phyloP scores from a whole-genome alignment of 78 protist genomes.

The Chrysochromulina tobinii region DNA sequence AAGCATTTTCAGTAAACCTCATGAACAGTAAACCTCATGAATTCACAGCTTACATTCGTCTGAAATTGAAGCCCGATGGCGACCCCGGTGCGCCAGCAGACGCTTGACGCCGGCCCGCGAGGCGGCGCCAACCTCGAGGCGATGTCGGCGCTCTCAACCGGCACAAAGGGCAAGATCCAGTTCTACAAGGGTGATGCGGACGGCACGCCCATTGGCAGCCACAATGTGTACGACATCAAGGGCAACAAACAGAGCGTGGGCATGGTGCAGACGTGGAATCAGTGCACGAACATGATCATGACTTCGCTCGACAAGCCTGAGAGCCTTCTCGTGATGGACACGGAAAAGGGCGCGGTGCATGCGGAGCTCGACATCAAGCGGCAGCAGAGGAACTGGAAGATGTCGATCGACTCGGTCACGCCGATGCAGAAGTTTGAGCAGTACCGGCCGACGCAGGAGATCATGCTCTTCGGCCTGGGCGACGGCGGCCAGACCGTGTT shows the following conservation, averaged over 20 bases:
- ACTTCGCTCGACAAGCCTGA: background rate
- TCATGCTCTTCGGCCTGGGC: background rate
- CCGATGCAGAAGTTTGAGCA: constrained; percentile 27
- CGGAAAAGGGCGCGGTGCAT: background rate
- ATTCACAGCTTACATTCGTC: too few relatives aligned
- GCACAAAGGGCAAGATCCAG: background rate
- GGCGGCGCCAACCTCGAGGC: background rate
- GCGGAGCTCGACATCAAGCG: background rate
- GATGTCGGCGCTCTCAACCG: background rate
- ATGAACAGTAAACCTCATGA: too few relatives aligned
- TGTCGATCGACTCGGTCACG: background rate
- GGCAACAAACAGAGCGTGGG: background rate
- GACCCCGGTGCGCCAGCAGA: background rate
- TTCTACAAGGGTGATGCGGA: background rate
- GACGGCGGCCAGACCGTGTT: constrained; percentile 3
- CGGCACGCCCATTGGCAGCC: constrained; percentile 3
- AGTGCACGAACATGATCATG: background rate
- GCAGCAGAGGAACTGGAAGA: background rate
- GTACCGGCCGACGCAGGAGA: background rate
- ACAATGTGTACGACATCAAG: background rate
- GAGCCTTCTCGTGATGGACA: background rate
- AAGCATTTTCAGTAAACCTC: too few relatives aligned
- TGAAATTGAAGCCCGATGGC: too few relatives aligned
- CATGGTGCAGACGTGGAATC: constrained; percentile 17
- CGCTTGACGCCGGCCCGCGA: constrained; percentile 5